These are phyloP conservation scores for Austroboletus novae-zelandiae DNA, from an alignment of 1,284 basidiomycete genomes.

Conservation along the genomic window DNA sequence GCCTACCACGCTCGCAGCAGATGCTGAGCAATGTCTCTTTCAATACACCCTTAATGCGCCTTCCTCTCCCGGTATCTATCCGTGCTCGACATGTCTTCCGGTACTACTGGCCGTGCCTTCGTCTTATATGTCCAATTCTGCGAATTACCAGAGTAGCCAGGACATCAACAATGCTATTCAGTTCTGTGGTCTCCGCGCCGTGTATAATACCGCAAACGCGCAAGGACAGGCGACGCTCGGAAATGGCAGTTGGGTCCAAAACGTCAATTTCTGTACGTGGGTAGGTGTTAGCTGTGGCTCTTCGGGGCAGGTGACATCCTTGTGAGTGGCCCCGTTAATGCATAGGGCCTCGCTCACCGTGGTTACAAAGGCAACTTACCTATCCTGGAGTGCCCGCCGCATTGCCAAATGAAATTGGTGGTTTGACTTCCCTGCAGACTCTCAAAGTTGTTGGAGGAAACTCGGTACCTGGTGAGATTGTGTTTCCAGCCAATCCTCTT, in stretches of 20 bases:
- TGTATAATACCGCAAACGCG: conserved; percentile 44
- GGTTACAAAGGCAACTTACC: conserved; percentile 36
- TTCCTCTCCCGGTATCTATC: conserved; percentile 41
- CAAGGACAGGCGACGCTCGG: conserved; percentile 40
- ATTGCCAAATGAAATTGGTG: conserved; percentile 43
- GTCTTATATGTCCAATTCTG: conserved; percentile 29
- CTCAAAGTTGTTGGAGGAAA: conserved; percentile 44
- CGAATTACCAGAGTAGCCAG: conserved; percentile 33
- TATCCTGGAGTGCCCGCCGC: conserved; percentile 48
- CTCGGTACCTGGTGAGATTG: conserved; percentile 38
- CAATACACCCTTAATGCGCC: conserved; percentile 50
- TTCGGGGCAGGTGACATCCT: conserved; percentile 39
- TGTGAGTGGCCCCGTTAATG: conserved; percentile 36
- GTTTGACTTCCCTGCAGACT: conserved; percentile 39
- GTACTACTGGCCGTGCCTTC: conserved; percentile 40
- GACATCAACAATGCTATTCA: conserved; percentile 40
- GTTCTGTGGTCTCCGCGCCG: conserved; percentile 49
- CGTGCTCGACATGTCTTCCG: conserved; percentile 48
- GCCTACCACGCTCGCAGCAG: conserved; percentile 34
- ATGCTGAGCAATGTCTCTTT: conserved; percentile 45
- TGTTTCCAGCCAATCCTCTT: neutral
- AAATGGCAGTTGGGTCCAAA: conserved; percentile 47
- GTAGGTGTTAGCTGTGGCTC: conserved; percentile 45
- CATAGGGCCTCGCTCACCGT: neutral
- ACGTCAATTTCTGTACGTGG: conserved; percentile 49